Conservation (phyloP, 805 yeast genomes). For the Myxozyma monticola region DNA sequence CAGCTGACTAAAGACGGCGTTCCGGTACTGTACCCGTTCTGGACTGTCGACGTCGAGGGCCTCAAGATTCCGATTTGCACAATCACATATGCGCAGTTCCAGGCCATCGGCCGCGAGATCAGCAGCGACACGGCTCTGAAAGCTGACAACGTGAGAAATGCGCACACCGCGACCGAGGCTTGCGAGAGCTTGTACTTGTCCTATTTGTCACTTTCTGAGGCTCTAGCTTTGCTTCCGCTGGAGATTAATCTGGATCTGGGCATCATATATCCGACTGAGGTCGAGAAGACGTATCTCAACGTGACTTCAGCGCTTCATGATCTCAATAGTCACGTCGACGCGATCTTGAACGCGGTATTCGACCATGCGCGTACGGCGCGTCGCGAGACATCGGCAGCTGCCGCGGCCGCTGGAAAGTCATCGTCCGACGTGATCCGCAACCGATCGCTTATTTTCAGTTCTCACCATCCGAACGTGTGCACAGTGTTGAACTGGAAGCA, state of each 20-base stretch:
- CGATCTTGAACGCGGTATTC: constrained; percentile 68
- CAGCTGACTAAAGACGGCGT: constrained; percentile 79
- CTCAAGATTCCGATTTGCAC: constrained; percentile 63
- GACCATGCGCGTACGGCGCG: constrained; percentile 60
- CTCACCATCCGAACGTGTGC: constrained; percentile 86
- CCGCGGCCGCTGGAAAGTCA: constrained; percentile 31
- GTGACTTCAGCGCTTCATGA: constrained; percentile 41
- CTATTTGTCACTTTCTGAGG: constrained; percentile 59
- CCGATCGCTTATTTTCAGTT: constrained; percentile 71
- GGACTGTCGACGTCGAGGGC: constrained; percentile 35
- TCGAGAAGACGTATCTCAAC: constrained; percentile 38
- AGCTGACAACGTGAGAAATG: constrained; percentile 1
- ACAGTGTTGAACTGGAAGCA: constrained; percentile 97
- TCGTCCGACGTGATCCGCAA: constrained; percentile 3
- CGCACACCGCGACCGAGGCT: constrained; percentile 28
- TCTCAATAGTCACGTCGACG: constrained; percentile 75
- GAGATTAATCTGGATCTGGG: constrained; percentile 70
- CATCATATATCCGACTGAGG: constrained; percentile 69
- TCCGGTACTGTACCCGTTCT: constrained; percentile 72
- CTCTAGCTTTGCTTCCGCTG: constrained; percentile 57
- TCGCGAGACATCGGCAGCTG: constrained; percentile 32
- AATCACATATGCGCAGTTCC: constrained; percentile 44
- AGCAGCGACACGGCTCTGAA: not conserved
- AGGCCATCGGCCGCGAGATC: constrained; percentile 12
- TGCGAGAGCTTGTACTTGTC: constrained; percentile 37